phyloP scores from a whole-genome alignment of 73 alveolate species.

The Paramecium primaurelia region DNA sequence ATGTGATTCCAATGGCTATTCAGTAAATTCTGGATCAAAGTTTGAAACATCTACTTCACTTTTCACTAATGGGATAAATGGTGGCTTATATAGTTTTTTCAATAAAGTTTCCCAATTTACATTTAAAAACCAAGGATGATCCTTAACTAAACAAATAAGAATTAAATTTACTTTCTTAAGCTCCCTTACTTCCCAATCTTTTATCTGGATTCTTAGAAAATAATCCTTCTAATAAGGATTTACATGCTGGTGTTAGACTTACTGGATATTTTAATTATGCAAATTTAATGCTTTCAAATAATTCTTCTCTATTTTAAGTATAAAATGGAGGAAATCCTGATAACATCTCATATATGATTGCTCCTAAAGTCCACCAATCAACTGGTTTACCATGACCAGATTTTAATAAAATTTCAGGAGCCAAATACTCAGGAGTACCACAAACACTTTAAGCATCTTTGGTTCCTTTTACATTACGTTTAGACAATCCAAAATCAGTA shows the following conservation, averaged over 20 bases:
- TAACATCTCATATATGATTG: conserved; percentile 88
- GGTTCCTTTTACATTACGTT: conserved; percentile 44
- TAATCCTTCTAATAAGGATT: conserved; percentile 55
- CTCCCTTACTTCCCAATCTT: conserved; percentile 62
- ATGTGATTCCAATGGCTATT: conserved; percentile 61
- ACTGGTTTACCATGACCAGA: conserved; percentile 87
- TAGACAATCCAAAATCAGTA: conserved; percentile 60
- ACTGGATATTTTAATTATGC: conserved; percentile 50
- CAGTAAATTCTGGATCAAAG: conserved; percentile 68
- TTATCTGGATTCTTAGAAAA: conserved; percentile 57
- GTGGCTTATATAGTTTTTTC: conserved; percentile 49
- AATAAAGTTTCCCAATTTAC: conserved; percentile 60
- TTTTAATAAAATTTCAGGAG: conserved; percentile 87
- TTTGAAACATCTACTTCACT: conserved; percentile 53
- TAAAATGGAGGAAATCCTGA: conserved; percentile 95
- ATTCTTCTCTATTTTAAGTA: conserved; percentile 87
- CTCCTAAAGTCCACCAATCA: conserved; percentile 89
- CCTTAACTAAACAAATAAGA: background rate
- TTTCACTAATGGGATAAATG: conserved; percentile 53
- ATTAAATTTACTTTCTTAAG: conserved; percentile 49
- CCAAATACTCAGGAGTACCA: conserved; percentile 96
- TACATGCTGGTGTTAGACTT: conserved; percentile 53
- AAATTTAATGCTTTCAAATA: conserved; percentile 80
- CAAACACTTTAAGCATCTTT: conserved; percentile 65
- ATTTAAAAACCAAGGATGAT: conserved; percentile 63